Evolutionary conservation across 306 rosid species (phyloP).

Genomic region (Prosopis cineraria): DNA sequence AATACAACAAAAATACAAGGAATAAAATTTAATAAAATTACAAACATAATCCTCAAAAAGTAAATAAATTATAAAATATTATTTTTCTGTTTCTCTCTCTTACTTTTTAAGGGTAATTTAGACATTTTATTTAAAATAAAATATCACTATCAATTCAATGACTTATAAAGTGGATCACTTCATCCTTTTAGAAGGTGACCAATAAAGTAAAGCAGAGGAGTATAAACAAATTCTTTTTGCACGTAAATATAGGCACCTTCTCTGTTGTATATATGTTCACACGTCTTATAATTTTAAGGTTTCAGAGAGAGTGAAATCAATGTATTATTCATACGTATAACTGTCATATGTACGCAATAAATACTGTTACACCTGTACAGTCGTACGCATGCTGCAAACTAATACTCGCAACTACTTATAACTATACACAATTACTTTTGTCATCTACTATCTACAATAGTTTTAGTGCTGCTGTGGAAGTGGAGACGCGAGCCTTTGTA

Average conservation of each 20-base stretch:
- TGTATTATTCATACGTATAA: neutral
- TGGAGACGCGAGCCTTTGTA: neutral
- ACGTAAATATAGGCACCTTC: neutral
- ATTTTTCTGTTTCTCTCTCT: too few relatives aligned
- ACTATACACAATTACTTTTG: neutral
- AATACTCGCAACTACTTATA: neutral
- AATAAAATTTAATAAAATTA: too few relatives aligned
- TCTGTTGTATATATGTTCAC: neutral
- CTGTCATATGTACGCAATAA: neutral
- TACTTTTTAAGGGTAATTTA: too few relatives aligned
- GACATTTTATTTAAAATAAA: too few relatives aligned
- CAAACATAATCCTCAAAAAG: too few relatives aligned
- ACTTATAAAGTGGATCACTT: too few relatives aligned
- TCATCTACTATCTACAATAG: neutral
- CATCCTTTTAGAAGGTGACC: too few relatives aligned
- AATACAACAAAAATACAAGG: too few relatives aligned
- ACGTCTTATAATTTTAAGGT: neutral
- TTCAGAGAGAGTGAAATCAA: neutral
- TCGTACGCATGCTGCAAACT: too few relatives aligned
- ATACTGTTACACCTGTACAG: neutral
- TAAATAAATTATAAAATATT: too few relatives aligned
- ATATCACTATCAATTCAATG: too few relatives aligned
- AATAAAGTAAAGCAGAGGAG: too few relatives aligned
- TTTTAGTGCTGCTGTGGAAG: neutral
- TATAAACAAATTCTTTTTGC: conserved; percentile 35